Conservation (phyloP, 306 rosid species). For the Hippophae gyantsensis region DNA sequence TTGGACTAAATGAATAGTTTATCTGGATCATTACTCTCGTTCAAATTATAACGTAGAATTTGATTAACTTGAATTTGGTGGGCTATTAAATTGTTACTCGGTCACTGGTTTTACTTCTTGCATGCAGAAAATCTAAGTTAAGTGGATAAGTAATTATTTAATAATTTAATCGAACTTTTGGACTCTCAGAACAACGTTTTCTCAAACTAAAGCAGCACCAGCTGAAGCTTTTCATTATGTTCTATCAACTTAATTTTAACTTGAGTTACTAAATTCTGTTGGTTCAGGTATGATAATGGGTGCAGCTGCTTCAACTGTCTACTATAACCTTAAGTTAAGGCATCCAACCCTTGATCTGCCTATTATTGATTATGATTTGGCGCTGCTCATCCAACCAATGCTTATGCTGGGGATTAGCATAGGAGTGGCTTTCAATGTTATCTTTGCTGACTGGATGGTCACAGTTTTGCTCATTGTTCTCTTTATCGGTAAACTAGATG, state of each 20-base stretch:
- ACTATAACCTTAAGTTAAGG: slow-evolving; percentile 70
- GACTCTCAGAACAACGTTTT: background rate
- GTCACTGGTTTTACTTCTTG: too few relatives aligned
- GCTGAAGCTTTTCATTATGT: background rate
- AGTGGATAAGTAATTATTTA: too few relatives aligned
- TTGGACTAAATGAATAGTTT: too few relatives aligned
- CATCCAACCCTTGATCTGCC: slow-evolving; percentile 70
- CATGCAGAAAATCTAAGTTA: too few relatives aligned
- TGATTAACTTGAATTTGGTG: too few relatives aligned
- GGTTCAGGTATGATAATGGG: slow-evolving; percentile 91
- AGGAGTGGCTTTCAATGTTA: slow-evolving; percentile 76
- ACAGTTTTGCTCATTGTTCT: slow-evolving; percentile 78
- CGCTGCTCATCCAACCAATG: slow-evolving; percentile 84
- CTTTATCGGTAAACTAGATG: slow-evolving; percentile 45
- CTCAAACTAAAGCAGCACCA: background rate
- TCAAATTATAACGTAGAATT: too few relatives aligned
- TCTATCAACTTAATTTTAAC: background rate
- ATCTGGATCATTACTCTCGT: too few relatives aligned
- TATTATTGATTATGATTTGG: slow-evolving; percentile 85
- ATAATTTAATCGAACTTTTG: background rate
- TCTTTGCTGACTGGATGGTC: slow-evolving; percentile 90
- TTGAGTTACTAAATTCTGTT: background rate
- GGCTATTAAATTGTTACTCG: too few relatives aligned
- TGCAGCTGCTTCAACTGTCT: slow-evolving; percentile 68
- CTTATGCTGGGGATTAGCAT: slow-evolving; percentile 92